A percentile compares a stretch with the other conserved stretches of the same genome.
Evolutionary conservation across 768 basidiomycete genomes (phyloP).

Genomic region (Tylopilus balloui): DNA sequence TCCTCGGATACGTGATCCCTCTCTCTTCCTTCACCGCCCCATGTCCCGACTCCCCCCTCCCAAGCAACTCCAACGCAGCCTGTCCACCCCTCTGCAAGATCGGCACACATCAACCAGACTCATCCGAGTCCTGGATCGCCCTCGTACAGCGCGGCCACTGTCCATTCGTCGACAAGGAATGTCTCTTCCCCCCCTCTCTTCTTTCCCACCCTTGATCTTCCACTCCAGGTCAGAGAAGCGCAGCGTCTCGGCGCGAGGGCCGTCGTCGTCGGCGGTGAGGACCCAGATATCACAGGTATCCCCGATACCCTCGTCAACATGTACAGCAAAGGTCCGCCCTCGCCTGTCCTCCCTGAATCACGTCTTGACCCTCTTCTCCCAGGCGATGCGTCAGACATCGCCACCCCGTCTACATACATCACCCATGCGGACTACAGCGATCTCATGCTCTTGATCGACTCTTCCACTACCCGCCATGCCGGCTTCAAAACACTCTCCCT

Average conservation of each 20-base stretch:
- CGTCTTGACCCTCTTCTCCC: slow-evolving; percentile 6
- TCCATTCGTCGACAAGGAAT: slow-evolving; percentile 84
- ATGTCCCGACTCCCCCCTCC: slow-evolving; percentile 34
- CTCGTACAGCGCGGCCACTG: slow-evolving; percentile 87
- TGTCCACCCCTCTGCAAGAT: slow-evolving; percentile 65
- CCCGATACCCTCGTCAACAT: slow-evolving; percentile 83
- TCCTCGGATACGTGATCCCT: slow-evolving; percentile 70
- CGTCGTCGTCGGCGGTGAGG: slow-evolving; percentile 87
- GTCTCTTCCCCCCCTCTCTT: slow-evolving; percentile 31
- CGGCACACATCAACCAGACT: slow-evolving; percentile 53
- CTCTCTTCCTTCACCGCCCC: slow-evolving; percentile 57
- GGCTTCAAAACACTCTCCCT: slow-evolving; percentile 72
- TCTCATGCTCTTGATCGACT: slow-evolving; percentile 62
- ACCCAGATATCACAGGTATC: slow-evolving; percentile 57
- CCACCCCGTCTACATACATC: slow-evolving; percentile 84
- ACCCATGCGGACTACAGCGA: slow-evolving; percentile 74
- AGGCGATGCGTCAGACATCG: slow-evolving; percentile 85
- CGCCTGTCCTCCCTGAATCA: slow-evolving; percentile 17
- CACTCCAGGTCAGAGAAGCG: slow-evolving; percentile 48
- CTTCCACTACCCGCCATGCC: slow-evolving; percentile 76
- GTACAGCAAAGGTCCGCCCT: slow-evolving; percentile 80
- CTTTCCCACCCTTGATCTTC: background rate
- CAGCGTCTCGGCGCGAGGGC: slow-evolving; percentile 74
- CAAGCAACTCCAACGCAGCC: slow-evolving; percentile 42
- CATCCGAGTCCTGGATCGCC: slow-evolving; percentile 80